These are phyloP conservation scores for Magnusiomyces magnusii DNA, from an alignment of 1,139 yeast genomes.

Conservation along the genomic window DNA sequence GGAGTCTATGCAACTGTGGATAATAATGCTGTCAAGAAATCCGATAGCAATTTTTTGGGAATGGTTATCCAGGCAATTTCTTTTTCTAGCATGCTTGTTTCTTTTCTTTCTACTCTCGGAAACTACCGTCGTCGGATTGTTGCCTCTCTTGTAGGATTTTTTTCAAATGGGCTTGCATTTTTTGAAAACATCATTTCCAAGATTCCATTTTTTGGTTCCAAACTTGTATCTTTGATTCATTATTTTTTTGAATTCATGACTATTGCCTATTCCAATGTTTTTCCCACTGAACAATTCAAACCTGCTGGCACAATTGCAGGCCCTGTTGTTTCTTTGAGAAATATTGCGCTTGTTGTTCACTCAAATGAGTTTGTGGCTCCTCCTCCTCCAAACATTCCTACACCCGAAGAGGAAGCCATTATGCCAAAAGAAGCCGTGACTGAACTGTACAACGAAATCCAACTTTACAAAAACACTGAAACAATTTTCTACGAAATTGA, in stretches of 20 bases:
- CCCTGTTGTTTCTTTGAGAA: not conserved
- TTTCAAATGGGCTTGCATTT: not conserved
- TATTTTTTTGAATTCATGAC: not conserved
- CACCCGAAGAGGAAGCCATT: slow-evolving; percentile 13
- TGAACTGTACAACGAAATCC: slow-evolving; percentile 11
- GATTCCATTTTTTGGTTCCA: not conserved
- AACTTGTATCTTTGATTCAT: not conserved
- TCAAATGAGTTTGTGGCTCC: slow-evolving; percentile 15
- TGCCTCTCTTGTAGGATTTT: not conserved
- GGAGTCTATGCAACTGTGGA: not conserved
- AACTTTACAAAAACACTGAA: slow-evolving; percentile 12
- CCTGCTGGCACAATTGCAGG: not conserved
- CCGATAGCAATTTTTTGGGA: not conserved
- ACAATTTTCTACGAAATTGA: slow-evolving; percentile 16
- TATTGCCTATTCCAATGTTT: not conserved
- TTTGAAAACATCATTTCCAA: not conserved
- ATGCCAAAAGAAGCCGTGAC: slow-evolving; percentile 14
- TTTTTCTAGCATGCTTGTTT: not conserved
- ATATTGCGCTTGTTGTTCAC: slow-evolving; percentile 20
- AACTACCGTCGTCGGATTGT: not conserved
- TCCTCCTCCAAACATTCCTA: slow-evolving; percentile 21
- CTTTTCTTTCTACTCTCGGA: not conserved
- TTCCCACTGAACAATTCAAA: not conserved
- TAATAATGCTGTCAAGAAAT: not conserved
- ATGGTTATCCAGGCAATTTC: not conserved